phyloP scores from a whole-genome alignment of 2,329 filamentous ascomycete species.

The Pseudogymnoascus destructans region DNA sequence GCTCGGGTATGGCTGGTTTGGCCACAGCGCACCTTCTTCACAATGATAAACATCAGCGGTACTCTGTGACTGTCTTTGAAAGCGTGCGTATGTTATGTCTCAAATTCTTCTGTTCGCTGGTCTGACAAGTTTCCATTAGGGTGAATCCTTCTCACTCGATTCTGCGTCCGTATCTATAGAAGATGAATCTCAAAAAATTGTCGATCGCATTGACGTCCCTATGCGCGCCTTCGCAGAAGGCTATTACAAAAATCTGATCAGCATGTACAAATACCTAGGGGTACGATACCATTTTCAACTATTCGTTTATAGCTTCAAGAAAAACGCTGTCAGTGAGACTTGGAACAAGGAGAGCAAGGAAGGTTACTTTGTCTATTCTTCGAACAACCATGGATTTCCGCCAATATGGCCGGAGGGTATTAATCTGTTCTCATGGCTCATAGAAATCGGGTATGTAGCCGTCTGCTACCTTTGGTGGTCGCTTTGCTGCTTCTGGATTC shows the following conservation, averaged over 20 bases:
- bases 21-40: slow-evolving; percentile 33
- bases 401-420: slow-evolving; percentile 30
- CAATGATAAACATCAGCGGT: slow-evolving; percentile 29
- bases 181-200: slow-evolving; percentile 14
- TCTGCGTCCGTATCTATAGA: slow-evolving; percentile 31
- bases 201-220: slow-evolving; percentile 33
- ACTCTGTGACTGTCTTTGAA: slow-evolving; percentile 33
- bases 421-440: slow-evolving; percentile 29
- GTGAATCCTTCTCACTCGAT: slow-evolving; percentile 32
- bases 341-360: slow-evolving; percentile 13
- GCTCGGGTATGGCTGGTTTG: slow-evolving; percentile 37
- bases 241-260: slow-evolving; percentile 42
- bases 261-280: slow-evolving; percentile 42
- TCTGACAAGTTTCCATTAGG: slow-evolving; percentile 23
- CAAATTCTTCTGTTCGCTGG: neutral
- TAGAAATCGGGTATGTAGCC: slow-evolving; percentile 33
- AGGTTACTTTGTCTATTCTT: slow-evolving; percentile 40
- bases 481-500: slow-evolving; percentile 36
- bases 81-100: slow-evolving; percentile 26
- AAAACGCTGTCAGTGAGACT: slow-evolving; percentile 13
- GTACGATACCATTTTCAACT: slow-evolving; percentile 36
- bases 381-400: slow-evolving; percentile 37
- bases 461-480: slow-evolving; percentile 42
- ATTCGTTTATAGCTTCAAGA: slow-evolving; percentile 40
- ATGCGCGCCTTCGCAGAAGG: slow-evolving; percentile 39